Conservation (phyloP, 805 yeast species). For the Nakazawaea wickerhamii region DNA sequence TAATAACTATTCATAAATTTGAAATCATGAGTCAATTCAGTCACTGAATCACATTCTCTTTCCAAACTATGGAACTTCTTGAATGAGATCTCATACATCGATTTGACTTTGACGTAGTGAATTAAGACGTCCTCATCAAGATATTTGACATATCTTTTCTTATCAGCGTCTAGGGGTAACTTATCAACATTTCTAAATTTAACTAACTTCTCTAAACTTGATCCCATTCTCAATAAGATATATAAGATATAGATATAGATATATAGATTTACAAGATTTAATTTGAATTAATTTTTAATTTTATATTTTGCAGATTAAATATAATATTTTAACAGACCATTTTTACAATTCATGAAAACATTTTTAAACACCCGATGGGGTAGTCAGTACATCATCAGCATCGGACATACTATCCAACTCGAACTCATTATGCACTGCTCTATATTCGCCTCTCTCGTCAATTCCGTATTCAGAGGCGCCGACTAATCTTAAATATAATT, state of each 20-base stretch:
- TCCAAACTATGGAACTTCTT: neutral
- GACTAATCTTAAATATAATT: slow-evolving; percentile 47
- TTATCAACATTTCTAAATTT: neutral
- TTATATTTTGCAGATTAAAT: too few species aligned
- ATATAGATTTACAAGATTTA: too few species aligned
- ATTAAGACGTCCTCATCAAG: neutral
- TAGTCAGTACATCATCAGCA: slow-evolving; percentile 11
- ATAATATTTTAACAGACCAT: neutral
- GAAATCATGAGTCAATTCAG: neutral
- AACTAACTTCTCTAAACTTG: neutral
- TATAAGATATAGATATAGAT: too few species aligned
- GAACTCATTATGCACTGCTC: slow-evolving; percentile 15
- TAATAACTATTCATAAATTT: neutral
- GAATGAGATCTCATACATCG: neutral
- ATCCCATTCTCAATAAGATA: neutral
- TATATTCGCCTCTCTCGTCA: slow-evolving; percentile 6
- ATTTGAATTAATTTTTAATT: too few species aligned
- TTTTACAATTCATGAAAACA: too few species aligned
- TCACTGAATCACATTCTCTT: too few species aligned
- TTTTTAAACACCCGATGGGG: slow-evolving; percentile 7
- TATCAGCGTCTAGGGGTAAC: neutral
- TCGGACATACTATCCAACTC: slow-evolving; percentile 25
- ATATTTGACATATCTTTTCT: neutral
- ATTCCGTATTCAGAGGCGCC: slow-evolving; percentile 20
- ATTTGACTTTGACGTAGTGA: neutral